Base-by-base conservation (phyloP, 768 basidiomycete genomes). In the Lyophyllum decastes region DNA sequence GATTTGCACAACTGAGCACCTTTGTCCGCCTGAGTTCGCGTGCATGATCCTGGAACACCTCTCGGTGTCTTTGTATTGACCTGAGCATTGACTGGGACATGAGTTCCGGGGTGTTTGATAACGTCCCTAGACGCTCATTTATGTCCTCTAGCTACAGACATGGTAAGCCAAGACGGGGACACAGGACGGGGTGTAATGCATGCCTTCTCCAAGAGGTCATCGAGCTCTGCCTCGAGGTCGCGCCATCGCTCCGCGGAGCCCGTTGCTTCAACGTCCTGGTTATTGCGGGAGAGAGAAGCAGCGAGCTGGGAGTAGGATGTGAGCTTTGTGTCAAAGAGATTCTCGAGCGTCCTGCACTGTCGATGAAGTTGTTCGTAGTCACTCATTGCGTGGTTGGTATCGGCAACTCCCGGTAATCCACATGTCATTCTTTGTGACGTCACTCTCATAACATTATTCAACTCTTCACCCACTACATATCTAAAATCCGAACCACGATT, bases 291-390 rank as follows among this genome's bases (percentile, higher is more conserved):
- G 60, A 89, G 80, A 27, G 78, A 79, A 4, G 89, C 83, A 8
- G 91, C 94, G 41, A 97, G 78, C 64, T 93, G 91, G 19, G 93
- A 86, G 73, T 98, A 98, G 10, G 92, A 81, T 0, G 93, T 93
- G 27, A 99, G 81, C 71, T 97, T 96, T 30, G 90, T 77, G 68
- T 97, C 94, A 61, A 98, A 90, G 22, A 94, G 82, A 46, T 94
- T 93, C 70, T 98, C 96, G 25, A 98, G 85, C 4, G 95, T 95
- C 66, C 95, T 82, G 74, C 93, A 93, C 72, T 96, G 94, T 53
- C 94, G 79, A 66, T 97, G 91, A 30, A 98, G 81, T 54, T 89
- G 84, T 64, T 98, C 96, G 76, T 95, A 95, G 63, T 78, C 86
- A 57, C 88, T 79, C 90, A 92, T 93, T 50, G 49, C 41, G 55